A percentile compares a stretch with the other conserved stretches of the same genome.
These are phyloP conservation scores for Gracilaria domingensis DNA, from an alignment of 23 red algal species.

Conservation along the genomic window DNA sequence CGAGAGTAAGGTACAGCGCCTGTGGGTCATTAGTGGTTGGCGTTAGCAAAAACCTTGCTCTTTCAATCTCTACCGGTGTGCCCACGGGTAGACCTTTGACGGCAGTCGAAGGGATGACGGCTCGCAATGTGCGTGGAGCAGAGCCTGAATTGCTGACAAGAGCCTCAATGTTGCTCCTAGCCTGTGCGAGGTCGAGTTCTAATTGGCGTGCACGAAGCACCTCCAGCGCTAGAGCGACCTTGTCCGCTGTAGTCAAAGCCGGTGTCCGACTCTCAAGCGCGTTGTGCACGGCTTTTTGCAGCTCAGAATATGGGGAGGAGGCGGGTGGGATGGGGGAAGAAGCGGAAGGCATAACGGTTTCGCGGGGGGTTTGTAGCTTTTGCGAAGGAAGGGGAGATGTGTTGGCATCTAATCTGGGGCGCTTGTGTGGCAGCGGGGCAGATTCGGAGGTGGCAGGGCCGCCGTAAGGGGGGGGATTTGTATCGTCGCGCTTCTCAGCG, in stretches of 20 bases:
- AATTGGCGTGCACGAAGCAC: conserved; percentile 61
- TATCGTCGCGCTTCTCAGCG: conserved; percentile 43
- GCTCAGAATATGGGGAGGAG: conserved; percentile 41
- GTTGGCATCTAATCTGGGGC: conserved; percentile 2
- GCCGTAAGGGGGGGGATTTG: conserved; percentile 23
- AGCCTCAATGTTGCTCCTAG: conserved; percentile 53
- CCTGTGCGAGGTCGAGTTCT: conserved; percentile 65
- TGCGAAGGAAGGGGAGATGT: conserved; percentile 8
- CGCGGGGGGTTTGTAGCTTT: not conserved
- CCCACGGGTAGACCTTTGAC: conserved; percentile 51
- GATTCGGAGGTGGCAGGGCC: conserved; percentile 3
- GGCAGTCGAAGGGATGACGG: conserved; percentile 51
- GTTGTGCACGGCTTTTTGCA: conserved; percentile 45
- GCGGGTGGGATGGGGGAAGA: conserved; percentile 36
- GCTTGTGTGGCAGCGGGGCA: conserved; percentile 3
- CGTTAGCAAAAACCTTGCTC: conserved; percentile 48
- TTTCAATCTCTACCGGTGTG: conserved; percentile 43
- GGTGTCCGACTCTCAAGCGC: conserved; percentile 36
- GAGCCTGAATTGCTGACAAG: conserved; percentile 31
- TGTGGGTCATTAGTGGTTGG: conserved; percentile 59
- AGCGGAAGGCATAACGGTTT: not conserved
- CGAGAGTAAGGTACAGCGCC: conserved; percentile 60
- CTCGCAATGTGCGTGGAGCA: conserved; percentile 52
- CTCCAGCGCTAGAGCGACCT: conserved; percentile 64
- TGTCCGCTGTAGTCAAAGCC: conserved; percentile 50